Percentiles rank a stretch among this genome's conserved stretches.
phyloP scores from a whole-genome alignment of 2,329 filamentous ascomycete species.

The Zymoseptoria brevis region DNA sequence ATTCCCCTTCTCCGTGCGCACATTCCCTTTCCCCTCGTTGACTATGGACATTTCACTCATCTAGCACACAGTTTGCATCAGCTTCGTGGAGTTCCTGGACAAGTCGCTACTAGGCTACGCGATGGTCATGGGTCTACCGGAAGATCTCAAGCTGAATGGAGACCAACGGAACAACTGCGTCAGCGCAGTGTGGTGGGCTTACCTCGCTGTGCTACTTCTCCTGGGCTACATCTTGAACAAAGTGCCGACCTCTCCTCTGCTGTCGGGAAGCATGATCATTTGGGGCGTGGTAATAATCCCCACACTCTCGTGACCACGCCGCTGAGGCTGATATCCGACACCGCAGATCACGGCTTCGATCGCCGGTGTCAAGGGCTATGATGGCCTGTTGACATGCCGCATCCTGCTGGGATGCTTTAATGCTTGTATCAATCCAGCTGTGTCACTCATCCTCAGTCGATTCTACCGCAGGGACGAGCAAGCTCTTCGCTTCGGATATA shows the following conservation, averaged over 20 bases:
- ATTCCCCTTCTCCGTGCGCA: neutral
- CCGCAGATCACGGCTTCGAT: neutral
- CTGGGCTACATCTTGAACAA: slow-evolving; percentile 44
- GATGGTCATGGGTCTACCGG: slow-evolving; percentile 2
- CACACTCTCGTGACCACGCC: slow-evolving; percentile 46
- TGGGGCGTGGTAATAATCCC: slow-evolving; percentile 47
- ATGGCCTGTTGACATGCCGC: neutral
- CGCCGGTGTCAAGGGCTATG: neutral
- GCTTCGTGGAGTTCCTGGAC: neutral
- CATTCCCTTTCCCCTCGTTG: neutral
- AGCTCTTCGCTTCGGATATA: slow-evolving; percentile 50
- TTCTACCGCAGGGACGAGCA: slow-evolving; percentile 44
- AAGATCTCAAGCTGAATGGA: neutral
- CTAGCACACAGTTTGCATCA: neutral
- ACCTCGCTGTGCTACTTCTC: neutral
- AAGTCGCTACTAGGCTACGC: neutral
- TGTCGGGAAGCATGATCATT: slow-evolving; percentile 52
- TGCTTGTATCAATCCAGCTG: slow-evolving; percentile 35
- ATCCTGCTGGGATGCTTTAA: slow-evolving; percentile 4
- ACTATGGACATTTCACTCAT: neutral
- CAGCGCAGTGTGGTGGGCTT: neutral
- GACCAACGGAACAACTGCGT: neutral
- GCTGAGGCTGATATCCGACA: slow-evolving; percentile 51
- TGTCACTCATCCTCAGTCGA: neutral
- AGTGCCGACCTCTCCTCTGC: slow-evolving; percentile 51